These are phyloP conservation scores for Canna indica DNA, from an alignment of 176 grass and related monocot species.

Conservation along the genomic window DNA sequence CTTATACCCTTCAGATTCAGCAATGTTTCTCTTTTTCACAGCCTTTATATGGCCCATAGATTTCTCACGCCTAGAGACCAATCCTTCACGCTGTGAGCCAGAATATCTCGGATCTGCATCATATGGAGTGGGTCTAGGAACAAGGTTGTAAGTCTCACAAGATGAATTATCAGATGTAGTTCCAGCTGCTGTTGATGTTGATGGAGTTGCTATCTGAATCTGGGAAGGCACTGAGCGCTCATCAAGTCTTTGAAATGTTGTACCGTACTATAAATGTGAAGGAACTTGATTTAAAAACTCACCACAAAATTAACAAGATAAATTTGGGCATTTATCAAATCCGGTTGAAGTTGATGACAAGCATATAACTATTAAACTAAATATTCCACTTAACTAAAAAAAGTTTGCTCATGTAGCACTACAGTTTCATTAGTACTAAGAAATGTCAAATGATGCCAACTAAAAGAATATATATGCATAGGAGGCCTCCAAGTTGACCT, in stretches of 20 bases:
- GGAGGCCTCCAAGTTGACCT: too few relatives aligned
- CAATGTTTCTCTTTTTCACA: constrained; percentile 32
- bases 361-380: too few relatives aligned
- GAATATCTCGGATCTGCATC: constrained; percentile 73
- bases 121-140: constrained; percentile 77
- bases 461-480: too few relatives aligned
- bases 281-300: not conserved
- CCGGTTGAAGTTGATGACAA: too few relatives aligned
- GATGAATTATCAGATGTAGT: constrained; percentile 4
- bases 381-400: too few relatives aligned
- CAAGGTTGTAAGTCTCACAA: constrained; percentile 50
- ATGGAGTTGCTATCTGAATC: not conserved
- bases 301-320: not conserved
- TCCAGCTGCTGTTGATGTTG: not conserved
- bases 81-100: constrained; percentile 30
- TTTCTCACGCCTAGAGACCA: constrained; percentile 43
- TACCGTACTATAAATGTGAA: not conserved
- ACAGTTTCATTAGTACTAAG: too few relatives aligned
- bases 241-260: constrained; percentile 11
- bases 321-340: too few relatives aligned
- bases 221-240: not conserved
- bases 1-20: constrained; percentile 58
- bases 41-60: constrained; percentile 43
- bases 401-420: too few relatives aligned
- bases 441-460: too few relatives aligned